Evolutionary conservation across 2,329 filamentous ascomycete species (phyloP), one percentile per base, ranked within the genome.

Genomic region (Pezicula neosporulosa): DNA sequence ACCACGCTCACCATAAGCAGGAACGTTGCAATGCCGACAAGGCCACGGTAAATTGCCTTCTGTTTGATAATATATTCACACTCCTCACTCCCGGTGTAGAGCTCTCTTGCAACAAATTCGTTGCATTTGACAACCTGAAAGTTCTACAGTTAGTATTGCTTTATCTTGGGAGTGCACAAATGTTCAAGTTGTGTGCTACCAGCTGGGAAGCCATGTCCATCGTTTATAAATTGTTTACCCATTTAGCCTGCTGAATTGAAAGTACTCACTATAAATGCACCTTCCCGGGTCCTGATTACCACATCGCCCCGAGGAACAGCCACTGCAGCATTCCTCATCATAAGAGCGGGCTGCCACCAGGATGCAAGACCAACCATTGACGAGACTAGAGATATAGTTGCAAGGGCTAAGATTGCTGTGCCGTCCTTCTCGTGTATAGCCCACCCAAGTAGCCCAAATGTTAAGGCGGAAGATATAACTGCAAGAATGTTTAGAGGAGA

Each of bases 1-100:
- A 86, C 78, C 10, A 86, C 80, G 1, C 77, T 75, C 3, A 80
- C 62, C 82, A 86, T 86, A 42, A 86, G 73, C 24, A 85, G 57
- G 8, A 81, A 73, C 8, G 82, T 86, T 33, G 78, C 81, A 2
- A 77, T 39, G 0, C 75, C 81, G 67, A 85, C 82, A 7, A 83
- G 72, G 0, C 71, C 63, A 18, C 77, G 74, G 62, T 83, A 82
- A 2, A 44, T 30, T 60, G 58, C n/a, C 61, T 67, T 47, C 3
- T 53, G 27, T 66, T 70, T 66, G 39, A 83, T 74, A 21, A 73
- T 69, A 58, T 85, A 85, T 27, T 75, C 62, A 64, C 82, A 85
- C 59, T 80, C 76, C 57, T 85, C 81, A 0, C 78, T 83, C 15
- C 80, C 80, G 0, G 74, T 76, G 65, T 85, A 85, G 0, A 86